phyloP scores from a whole-genome alignment of 2,329 filamentous ascomycete species.

The Epichloe elymi region DNA sequence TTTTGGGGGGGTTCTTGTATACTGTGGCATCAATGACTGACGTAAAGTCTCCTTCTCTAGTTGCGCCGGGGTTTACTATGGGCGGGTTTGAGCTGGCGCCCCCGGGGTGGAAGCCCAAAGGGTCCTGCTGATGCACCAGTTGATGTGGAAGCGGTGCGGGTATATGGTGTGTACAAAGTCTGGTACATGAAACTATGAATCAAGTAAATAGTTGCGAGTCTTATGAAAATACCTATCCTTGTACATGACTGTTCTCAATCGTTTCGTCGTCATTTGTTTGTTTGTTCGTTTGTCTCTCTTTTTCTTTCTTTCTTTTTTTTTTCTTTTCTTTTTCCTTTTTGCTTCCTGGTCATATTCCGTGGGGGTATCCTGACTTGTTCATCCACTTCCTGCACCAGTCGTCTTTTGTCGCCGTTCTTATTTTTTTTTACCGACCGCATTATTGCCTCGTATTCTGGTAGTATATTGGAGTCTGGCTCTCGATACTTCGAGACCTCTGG shows the following conservation, averaged over 20 bases:
- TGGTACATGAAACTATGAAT: too few species aligned
- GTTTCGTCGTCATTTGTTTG: too few species aligned
- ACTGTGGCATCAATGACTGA: background rate
- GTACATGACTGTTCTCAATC: too few species aligned
- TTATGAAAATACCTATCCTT: too few species aligned
- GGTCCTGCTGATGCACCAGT: background rate
- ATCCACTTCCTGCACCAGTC: background rate
- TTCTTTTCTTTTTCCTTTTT: too few species aligned
- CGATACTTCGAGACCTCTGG: background rate
- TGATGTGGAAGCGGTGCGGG: background rate
- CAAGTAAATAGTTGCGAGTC: too few species aligned
- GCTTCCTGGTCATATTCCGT: too few species aligned
- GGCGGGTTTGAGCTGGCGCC: background rate
- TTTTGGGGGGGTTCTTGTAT: too few species aligned
- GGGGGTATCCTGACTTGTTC: too few species aligned
- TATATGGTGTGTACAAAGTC: too few species aligned
- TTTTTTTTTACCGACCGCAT: background rate
- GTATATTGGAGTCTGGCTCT: background rate
- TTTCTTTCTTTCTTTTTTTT: too few species aligned
- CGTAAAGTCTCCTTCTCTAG: background rate
- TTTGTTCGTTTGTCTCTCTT: too few species aligned
- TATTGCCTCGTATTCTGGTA: background rate
- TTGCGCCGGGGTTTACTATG: background rate
- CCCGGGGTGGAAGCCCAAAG: background rate
- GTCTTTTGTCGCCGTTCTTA: background rate